Percentiles rank a stretch among this genome's conserved stretches.
phyloP scores from a whole-genome alignment of 1,139 yeast species.

The Pichia sp. region DNA sequence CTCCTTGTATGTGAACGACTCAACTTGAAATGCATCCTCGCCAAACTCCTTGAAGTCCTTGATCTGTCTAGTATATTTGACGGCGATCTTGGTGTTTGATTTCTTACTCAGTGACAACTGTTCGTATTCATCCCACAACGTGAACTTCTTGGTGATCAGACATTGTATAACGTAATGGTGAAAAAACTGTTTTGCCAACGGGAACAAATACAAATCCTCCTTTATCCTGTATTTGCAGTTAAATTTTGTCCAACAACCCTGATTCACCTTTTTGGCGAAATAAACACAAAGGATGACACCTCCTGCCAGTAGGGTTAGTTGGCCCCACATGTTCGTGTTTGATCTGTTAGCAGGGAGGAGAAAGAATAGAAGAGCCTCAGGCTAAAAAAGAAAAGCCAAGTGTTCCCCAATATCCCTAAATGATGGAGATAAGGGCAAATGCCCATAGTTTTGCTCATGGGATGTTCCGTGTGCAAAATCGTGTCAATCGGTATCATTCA shows the following conservation, averaged over 20 bases:
- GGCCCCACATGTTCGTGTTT: conserved; percentile 1
- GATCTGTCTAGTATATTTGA: conserved; percentile 23
- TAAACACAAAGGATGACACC: background rate
- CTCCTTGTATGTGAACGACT: conserved; percentile 64
- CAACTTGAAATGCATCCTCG: conserved; percentile 57
- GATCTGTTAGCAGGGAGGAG: too few relatives aligned
- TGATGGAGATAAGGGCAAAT: too few relatives aligned
- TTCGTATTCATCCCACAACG: conserved; percentile 30
- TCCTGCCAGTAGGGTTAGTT: background rate
- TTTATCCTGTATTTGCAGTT: conserved; percentile 50
- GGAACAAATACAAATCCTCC: conserved; percentile 51
- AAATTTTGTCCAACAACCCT: conserved; percentile 24
- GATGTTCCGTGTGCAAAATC: too few relatives aligned
- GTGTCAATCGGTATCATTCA: too few relatives aligned
- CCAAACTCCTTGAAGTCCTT: conserved; percentile 27
- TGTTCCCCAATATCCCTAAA: too few relatives aligned
- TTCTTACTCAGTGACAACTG: conserved; percentile 12
- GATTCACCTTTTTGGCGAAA: background rate
- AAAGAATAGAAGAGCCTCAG: too few relatives aligned
- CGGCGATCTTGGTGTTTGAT: conserved; percentile 19
- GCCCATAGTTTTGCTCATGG: too few relatives aligned
- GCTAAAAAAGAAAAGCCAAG: too few relatives aligned
- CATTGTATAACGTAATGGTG: conserved; percentile 44
- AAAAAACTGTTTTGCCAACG: conserved; percentile 41
- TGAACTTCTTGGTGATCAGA: conserved; percentile 26